Evolutionary conservation across 1,284 basidiomycete genomes (phyloP).

Genomic region (Mycosarcoma maydis): DNA sequence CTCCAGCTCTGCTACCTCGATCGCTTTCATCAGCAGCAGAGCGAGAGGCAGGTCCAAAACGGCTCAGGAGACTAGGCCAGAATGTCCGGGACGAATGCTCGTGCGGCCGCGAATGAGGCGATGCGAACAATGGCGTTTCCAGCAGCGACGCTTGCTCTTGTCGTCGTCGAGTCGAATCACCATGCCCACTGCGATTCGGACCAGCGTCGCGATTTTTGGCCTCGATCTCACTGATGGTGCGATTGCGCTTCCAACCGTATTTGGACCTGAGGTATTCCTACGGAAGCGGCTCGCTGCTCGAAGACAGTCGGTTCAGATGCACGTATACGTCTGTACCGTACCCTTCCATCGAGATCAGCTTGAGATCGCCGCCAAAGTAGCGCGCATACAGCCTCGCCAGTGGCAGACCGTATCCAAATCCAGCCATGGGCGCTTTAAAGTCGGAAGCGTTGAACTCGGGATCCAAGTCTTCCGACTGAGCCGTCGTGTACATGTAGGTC

Average conservation of each 20-base stretch:
- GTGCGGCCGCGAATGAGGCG: constrained; percentile 11
- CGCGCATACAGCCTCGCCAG: constrained; percentile 83
- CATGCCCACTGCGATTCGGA: not conserved
- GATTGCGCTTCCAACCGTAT: constrained; percentile 48
- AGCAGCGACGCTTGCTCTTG: constrained; percentile 26
- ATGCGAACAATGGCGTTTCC: constrained; percentile 21
- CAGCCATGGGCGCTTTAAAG: constrained; percentile 98
- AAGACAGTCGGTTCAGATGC: constrained; percentile 79
- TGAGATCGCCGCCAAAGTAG: constrained; percentile 96
- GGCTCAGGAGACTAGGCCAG: constrained; percentile 14
- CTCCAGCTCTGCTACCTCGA: constrained; percentile 8
- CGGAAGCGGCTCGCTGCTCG: constrained; percentile 68
- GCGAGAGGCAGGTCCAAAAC: constrained; percentile 44
- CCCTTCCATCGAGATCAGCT: constrained; percentile 96
- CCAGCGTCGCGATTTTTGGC: constrained; percentile 21
- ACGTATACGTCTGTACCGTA: constrained; percentile 76
- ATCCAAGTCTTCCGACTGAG: constrained; percentile 84
- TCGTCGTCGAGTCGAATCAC: constrained; percentile 1
- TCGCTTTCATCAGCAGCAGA: constrained; percentile 1
- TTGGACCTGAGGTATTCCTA: constrained; percentile 60
- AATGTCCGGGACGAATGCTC: constrained; percentile 12
- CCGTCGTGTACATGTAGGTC: constrained; percentile 98
- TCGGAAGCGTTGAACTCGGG: constrained; percentile 88
- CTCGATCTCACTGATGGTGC: constrained; percentile 46
- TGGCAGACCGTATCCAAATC: constrained; percentile 86